phyloP scores from a whole-genome alignment of 2,329 filamentous ascomycete genomes.

The Stromatinia cepivora region DNA sequence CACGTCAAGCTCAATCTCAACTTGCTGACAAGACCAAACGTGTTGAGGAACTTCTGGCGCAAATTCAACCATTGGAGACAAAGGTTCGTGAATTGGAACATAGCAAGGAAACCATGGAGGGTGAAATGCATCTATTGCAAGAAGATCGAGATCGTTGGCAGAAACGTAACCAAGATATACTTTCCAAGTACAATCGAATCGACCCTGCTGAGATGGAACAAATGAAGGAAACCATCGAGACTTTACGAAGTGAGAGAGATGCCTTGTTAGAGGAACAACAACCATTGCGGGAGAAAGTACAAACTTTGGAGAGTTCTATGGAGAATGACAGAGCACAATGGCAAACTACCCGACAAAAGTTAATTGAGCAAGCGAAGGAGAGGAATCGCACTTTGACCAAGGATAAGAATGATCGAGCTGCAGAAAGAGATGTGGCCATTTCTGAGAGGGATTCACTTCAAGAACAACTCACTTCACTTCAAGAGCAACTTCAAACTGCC shows the following conservation, averaged over 20 bases:
- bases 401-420: constrained; percentile 54
- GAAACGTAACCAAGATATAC: constrained; percentile 91
- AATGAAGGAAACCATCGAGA: constrained; percentile 74
- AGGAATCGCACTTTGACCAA: constrained; percentile 54
- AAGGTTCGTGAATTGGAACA: constrained; percentile 81
- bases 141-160: constrained; percentile 94
- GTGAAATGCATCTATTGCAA: constrained; percentile 84
- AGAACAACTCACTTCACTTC: constrained; percentile 43
- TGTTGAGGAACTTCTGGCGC: constrained; percentile 70
- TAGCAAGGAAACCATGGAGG: constrained; percentile 63
- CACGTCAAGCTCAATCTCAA: constrained; percentile 73
- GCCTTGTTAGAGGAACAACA: constrained; percentile 42
- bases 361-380: constrained; percentile 65
- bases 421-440: constrained; percentile 44
- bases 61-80: constrained; percentile 79
- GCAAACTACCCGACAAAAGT: constrained; percentile 52
- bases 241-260: constrained; percentile 65
- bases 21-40: constrained; percentile 72
- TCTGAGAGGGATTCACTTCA: constrained; percentile 47
- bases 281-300: constrained; percentile 55
- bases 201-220: constrained; percentile 91
- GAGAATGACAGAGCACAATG: constrained; percentile 57
- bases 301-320: constrained; percentile 54
- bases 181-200: constrained; percentile 93
- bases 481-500: constrained; percentile 51